Conservation (phyloP, 768 basidiomycete genomes). For the Leucosporidium yakuticum region DNA sequence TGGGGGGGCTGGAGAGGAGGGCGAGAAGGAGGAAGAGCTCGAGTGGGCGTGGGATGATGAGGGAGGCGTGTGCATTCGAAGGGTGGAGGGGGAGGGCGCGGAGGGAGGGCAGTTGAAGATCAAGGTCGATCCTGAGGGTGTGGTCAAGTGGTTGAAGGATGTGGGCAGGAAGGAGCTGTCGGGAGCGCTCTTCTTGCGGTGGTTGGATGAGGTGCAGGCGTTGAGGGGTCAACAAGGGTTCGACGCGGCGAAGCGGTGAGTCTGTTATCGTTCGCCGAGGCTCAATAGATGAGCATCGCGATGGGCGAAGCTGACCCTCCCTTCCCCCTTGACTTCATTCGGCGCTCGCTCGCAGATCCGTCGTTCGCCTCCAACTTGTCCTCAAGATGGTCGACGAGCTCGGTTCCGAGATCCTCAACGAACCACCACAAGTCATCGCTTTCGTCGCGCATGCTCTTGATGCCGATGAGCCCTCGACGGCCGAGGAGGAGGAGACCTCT, state of each 20-base stretch:
- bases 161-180: constrained; percentile 64
- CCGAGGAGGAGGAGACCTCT: not conserved
- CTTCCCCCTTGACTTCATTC: too few relatives aligned
- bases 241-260: constrained; percentile 50
- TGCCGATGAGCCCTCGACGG: constrained; percentile 37
- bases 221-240: constrained; percentile 44
- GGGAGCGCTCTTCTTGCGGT: constrained; percentile 64
- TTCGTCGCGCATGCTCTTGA: constrained; percentile 77
- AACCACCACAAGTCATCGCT: constrained; percentile 67
- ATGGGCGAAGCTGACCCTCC: not conserved
- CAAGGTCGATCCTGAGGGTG: constrained; percentile 60
- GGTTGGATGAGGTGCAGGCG: constrained; percentile 64
- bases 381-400: constrained; percentile 72
- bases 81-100: constrained; percentile 42
- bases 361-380: constrained; percentile 72
- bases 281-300: not conserved
- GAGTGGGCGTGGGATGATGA: constrained; percentile 52
- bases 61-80: constrained; percentile 43
- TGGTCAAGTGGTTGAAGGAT: constrained; percentile 60
- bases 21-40: constrained; percentile 51
- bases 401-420: constrained; percentile 55
- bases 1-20: constrained; percentile 40
- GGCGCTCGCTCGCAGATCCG: constrained; percentile 45
- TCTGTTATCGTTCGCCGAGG: not conserved
- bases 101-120: constrained; percentile 49